Conservation (phyloP, 2,329 filamentous ascomycete species). For the Conoideocrella luteorostrata region DNA sequence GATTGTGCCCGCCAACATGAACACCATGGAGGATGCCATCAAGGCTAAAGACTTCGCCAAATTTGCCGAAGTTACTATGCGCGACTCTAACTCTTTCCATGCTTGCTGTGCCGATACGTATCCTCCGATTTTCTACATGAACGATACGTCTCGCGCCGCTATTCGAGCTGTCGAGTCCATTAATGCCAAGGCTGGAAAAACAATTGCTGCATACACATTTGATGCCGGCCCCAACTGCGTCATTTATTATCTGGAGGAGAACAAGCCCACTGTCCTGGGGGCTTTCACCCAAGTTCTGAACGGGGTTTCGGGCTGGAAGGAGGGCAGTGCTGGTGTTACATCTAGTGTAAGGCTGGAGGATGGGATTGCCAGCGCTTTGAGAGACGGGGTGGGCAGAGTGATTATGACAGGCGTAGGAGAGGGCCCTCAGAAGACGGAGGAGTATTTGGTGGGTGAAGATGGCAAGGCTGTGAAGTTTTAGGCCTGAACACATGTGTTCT, state of each 20-base stretch:
- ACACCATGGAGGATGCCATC: slow-evolving; percentile 77
- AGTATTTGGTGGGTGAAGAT: slow-evolving; percentile 66
- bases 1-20: slow-evolving; percentile 80
- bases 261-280: slow-evolving; percentile 67
- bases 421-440: slow-evolving; percentile 73
- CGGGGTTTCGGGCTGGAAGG: slow-evolving; percentile 66
- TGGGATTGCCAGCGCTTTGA: slow-evolving; percentile 58
- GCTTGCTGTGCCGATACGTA: slow-evolving; percentile 90
- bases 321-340: slow-evolving; percentile 45
- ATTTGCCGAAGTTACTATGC: slow-evolving; percentile 91
- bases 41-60: slow-evolving; percentile 70
- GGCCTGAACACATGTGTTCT: not conserved
- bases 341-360: slow-evolving; percentile 56
- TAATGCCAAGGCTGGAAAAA: slow-evolving; percentile 72
- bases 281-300: slow-evolving; percentile 64
- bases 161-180: slow-evolving; percentile 85
- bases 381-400: slow-evolving; percentile 76
- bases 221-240: slow-evolving; percentile 97
- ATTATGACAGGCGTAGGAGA: slow-evolving; percentile 90
- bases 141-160: slow-evolving; percentile 82
- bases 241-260: slow-evolving; percentile 84
- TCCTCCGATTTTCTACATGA: slow-evolving; percentile 98
- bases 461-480: slow-evolving; percentile 42
- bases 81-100: slow-evolving; percentile 95
- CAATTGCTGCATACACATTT: slow-evolving; percentile 90